phyloP scores from a whole-genome alignment of 768 basidiomycete genomes.

The Suillus spraguei region DNA sequence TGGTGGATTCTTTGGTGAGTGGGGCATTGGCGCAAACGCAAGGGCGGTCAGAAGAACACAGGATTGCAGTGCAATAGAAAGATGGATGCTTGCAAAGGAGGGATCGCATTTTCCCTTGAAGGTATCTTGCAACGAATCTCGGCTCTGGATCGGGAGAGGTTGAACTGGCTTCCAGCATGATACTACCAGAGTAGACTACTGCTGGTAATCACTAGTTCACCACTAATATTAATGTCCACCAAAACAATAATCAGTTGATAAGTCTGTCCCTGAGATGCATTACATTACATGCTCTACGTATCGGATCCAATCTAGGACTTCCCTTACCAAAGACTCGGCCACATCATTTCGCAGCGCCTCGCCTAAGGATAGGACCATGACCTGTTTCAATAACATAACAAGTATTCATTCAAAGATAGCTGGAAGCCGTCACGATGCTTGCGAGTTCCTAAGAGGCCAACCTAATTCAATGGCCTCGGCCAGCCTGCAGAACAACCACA shows the following conservation, averaged over 20 bases:
- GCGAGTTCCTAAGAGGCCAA: too few relatives aligned
- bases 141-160: slow-evolving; percentile 18
- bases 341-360: not conserved
- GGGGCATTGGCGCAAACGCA: slow-evolving; percentile 45
- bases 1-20: slow-evolving; percentile 67
- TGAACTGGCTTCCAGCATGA: not conserved
- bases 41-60: slow-evolving; percentile 22
- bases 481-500: not conserved
- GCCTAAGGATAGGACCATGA: not conserved
- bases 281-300: not conserved
- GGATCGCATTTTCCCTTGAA: slow-evolving; percentile 48
- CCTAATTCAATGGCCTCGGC: not conserved
- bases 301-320: not conserved
- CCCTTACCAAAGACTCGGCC: not conserved
- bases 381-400: not conserved
- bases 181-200: not conserved
- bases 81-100: slow-evolving; percentile 51
- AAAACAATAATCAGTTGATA: not conserved
- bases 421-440: not conserved
- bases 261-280: too few relatives aligned
- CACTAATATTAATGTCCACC: not conserved
- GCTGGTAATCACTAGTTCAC: not conserved
- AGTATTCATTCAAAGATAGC: not conserved
- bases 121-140: slow-evolving; percentile 40
- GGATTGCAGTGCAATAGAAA: slow-evolving; percentile 49